Evolutionary conservation across 768 basidiomycete species (phyloP).

Genomic region (Podaxis sp.): DNA sequence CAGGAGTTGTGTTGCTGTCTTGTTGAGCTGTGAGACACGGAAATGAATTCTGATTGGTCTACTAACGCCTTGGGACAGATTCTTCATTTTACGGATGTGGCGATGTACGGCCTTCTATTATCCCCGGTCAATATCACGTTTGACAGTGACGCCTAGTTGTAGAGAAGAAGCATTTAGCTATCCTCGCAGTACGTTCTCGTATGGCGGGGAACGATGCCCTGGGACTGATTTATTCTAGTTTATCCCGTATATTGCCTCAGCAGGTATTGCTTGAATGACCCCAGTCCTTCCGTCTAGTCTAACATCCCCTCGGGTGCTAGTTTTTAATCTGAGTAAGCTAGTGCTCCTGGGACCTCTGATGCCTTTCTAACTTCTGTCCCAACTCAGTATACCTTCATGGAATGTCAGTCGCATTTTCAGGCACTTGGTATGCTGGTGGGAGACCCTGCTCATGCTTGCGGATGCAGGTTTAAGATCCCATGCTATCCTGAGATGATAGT

Average conservation of each 20-base stretch:
- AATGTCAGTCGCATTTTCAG: neutral
- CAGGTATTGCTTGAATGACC: neutral
- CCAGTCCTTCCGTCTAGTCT: neutral
- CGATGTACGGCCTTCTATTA: neutral
- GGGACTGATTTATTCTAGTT: neutral
- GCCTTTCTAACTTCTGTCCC: neutral
- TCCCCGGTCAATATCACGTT: neutral
- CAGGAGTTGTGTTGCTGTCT: conserved; percentile 1
- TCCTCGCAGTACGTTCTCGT: neutral
- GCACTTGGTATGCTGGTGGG: too few relatives aligned
- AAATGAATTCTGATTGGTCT: neutral
- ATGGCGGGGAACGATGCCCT: neutral
- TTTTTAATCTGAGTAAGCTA: neutral
- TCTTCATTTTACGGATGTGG: conserved; percentile 9
- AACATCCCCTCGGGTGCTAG: neutral
- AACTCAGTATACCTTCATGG: neutral
- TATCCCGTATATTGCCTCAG: neutral
- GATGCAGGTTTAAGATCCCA: neutral
- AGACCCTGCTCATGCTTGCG: neutral
- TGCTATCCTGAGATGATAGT: neutral
- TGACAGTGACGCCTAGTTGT: neutral
- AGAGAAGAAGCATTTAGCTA: neutral
- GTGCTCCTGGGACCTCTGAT: neutral
- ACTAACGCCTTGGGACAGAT: neutral
- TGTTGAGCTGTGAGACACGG: conserved; percentile 5